Conservation (phyloP, 495 filamentous ascomycete species). For the Chaetomium cochliodes region DNA sequence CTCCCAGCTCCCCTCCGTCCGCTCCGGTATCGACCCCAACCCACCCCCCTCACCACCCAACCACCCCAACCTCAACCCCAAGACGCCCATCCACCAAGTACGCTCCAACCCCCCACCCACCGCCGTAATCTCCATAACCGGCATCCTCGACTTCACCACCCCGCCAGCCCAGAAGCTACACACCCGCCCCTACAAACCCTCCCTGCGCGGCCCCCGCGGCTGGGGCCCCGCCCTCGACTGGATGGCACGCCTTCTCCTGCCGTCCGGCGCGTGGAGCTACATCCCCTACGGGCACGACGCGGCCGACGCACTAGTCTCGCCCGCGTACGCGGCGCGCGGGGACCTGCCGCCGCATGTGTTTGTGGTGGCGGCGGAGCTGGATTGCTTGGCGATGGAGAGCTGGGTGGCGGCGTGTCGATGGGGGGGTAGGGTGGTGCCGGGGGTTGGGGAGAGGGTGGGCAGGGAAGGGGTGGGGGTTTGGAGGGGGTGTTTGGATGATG, state of each 20-base stretch:
- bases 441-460: slow-evolving; percentile 32
- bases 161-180: slow-evolving; percentile 24
- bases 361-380: slow-evolving; percentile 55
- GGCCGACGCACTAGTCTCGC: slow-evolving; percentile 35
- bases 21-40: slow-evolving; percentile 26
- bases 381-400: slow-evolving; percentile 42
- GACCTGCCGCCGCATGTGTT: slow-evolving; percentile 41
- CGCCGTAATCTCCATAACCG: slow-evolving; percentile 35
- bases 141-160: slow-evolving; percentile 37
- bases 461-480: slow-evolving; percentile 26
- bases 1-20: slow-evolving; percentile 36
- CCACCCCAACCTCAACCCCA: slow-evolving; percentile 10
- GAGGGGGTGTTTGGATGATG: slow-evolving; percentile 32
- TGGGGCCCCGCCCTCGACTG: slow-evolving; percentile 35
- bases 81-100: too few relatives aligned
- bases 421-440: slow-evolving; percentile 28
- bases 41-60: background rate
- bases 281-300: slow-evolving; percentile 31
- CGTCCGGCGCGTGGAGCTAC: slow-evolving; percentile 25
- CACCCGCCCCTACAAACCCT: slow-evolving; percentile 38
- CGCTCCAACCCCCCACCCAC: slow-evolving; percentile 32
- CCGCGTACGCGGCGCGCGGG: slow-evolving; percentile 33
- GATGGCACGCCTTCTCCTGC: slow-evolving; percentile 27
- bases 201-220: slow-evolving; percentile 27
- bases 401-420: slow-evolving; percentile 38